These are phyloP conservation scores for Arthrinium puccinioides DNA, from an alignment of 2,329 filamentous ascomycete genomes.

Conservation along the genomic window DNA sequence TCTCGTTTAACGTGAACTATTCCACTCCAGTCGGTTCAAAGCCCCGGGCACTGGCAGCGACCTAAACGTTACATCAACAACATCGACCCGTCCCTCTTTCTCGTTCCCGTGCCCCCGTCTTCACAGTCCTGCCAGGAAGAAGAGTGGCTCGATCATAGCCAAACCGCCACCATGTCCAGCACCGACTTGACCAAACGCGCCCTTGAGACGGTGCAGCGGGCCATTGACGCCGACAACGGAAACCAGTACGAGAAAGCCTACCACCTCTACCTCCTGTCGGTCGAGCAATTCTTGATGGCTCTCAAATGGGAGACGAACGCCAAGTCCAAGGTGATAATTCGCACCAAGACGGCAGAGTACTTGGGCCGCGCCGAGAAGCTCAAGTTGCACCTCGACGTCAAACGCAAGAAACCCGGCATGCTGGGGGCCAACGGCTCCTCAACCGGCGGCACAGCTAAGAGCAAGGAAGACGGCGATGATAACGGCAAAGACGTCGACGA, in stretches of 20 bases:
- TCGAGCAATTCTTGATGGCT: constrained; percentile 97
- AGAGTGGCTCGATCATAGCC: too few relatives aligned
- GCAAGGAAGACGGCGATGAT: constrained; percentile 43
- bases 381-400: constrained; percentile 78
- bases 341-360: constrained; percentile 90
- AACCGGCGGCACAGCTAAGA: constrained; percentile 54
- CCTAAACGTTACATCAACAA: constrained; percentile 3
- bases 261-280: constrained; percentile 87
- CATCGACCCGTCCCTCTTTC: background rate
- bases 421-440: constrained; percentile 66
- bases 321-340: constrained; percentile 95
- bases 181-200: constrained; percentile 96
- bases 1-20: too few relatives aligned
- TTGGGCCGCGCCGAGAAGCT: constrained; percentile 99
- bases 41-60: constrained; percentile 1
- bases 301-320: constrained; percentile 99
- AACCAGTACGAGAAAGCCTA: constrained; percentile 97
- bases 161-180: constrained; percentile 65
- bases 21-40: too few relatives aligned
- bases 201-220: constrained; percentile 94
- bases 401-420: constrained; percentile 63
- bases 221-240: constrained; percentile 91
- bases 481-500: constrained; percentile 59
- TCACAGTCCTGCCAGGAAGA: background rate
- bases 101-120: background rate